Evolutionary conservation across 2,329 filamentous ascomycete species (phyloP), one percentile per base, ranked within the genome.

Genomic region (Peltaster fructicola): DNA sequence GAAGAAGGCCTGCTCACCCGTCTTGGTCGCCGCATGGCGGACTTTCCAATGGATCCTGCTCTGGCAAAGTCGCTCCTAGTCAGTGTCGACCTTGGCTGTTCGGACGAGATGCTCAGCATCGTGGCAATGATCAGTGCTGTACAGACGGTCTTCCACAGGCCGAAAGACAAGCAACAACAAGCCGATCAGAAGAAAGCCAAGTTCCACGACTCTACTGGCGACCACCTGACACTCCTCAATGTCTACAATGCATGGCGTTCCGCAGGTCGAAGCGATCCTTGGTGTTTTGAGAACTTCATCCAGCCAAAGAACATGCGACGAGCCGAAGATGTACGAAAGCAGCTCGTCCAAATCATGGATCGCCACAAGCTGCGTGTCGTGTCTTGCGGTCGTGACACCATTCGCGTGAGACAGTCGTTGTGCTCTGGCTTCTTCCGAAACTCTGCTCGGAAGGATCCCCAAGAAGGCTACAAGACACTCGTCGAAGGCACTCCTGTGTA

Each of bases 241-340:
- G 84, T 98, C 1, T 98, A 91, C 58, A 92, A 93, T 44, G 73
- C 68, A n/a, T 98, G 88, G 88, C 92, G 92, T 50, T 65, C 73
- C 21, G 76, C 71, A 34, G 73, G 74, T 5, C 91, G 69, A 53
- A 77, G 72, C 24, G 79, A 72, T 29, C 73, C 84, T 0, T 98
- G 88, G 88, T 95, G 88, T 47, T 85, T 81, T 38, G 90, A 98
- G 45, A 93, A 98, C 52, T 98, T 91, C 49, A 88, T 98, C 47
- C 84, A 95, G 47, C 82, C 81, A 4, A 70, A 84, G 2, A 73
- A 73, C 16, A 92, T 98, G 68, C 68, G 72, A 30, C 74, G 85
- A 7, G 84, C 81, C 7, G 79, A 85, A 48, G 88, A 98, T 47
- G 82, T 98, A 1, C 71, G 88, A 10, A 75, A 90, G 32, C 88